These are phyloP conservation scores for Magnusiomyces ingens DNA, from an alignment of 1,139 yeast genomes.

Conservation along the genomic window DNA sequence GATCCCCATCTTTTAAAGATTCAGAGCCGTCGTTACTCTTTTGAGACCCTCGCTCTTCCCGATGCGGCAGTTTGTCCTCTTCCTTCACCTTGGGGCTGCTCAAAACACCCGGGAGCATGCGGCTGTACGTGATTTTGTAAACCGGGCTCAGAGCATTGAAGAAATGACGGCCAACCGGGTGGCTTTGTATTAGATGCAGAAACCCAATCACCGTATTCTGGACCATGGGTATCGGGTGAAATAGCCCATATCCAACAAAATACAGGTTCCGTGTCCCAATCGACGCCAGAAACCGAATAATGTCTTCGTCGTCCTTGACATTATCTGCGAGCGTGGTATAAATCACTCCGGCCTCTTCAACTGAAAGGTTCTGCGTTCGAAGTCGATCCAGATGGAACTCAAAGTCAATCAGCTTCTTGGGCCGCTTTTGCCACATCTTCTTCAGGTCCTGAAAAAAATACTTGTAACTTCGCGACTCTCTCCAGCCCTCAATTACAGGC, in stretches of 20 bases:
- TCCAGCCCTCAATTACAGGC: slow-evolving; percentile 33
- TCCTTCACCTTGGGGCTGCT: not conserved
- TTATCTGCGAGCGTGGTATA: slow-evolving; percentile 25
- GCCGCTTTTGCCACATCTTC: slow-evolving; percentile 21
- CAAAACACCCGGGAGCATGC: slow-evolving; percentile 15
- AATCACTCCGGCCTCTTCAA: slow-evolving; percentile 29
- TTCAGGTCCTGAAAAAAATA: slow-evolving; percentile 24
- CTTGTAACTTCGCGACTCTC: slow-evolving; percentile 27
- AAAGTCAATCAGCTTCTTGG: slow-evolving; percentile 29
- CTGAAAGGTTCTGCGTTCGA: slow-evolving; percentile 23
- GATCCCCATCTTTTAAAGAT: too few relatives aligned
- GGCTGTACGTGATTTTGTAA: slow-evolving; percentile 28
- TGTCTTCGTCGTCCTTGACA: slow-evolving; percentile 29
- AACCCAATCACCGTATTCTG: slow-evolving; percentile 28
- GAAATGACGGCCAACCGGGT: slow-evolving; percentile 30
- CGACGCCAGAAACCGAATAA: slow-evolving; percentile 30
- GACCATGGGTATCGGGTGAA: slow-evolving; percentile 29
- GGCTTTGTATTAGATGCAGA: slow-evolving; percentile 29
- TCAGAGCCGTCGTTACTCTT: too few relatives aligned
- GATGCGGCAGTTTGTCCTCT: not conserved
- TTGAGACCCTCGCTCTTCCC: too few relatives aligned
- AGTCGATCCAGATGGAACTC: slow-evolving; percentile 32
- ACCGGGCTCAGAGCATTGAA: slow-evolving; percentile 26
- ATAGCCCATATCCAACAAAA: slow-evolving; percentile 32
- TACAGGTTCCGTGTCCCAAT: slow-evolving; percentile 21